Evolutionary conservation across 345 rosid species (phyloP).

Genomic region (Brassica carinata): DNA sequence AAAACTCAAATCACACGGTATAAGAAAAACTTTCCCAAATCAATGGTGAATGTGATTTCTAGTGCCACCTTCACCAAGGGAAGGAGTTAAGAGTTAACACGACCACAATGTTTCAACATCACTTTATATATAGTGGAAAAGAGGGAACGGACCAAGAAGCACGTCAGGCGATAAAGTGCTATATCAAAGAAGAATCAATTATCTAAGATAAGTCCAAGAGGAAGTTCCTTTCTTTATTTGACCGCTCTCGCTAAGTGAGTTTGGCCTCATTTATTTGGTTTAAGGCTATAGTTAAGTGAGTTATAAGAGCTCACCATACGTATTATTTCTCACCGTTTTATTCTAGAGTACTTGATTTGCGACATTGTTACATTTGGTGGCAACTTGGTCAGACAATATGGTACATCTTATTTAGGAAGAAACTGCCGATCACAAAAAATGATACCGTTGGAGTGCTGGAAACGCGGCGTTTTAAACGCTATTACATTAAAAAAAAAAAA

Average conservation of each 20-base stretch:
- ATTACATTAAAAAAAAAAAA: too few species aligned
- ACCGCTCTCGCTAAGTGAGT: background rate
- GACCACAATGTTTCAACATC: background rate
- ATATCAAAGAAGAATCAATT: background rate
- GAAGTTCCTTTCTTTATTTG: background rate
- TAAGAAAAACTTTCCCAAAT: background rate
- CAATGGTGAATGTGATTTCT: background rate
- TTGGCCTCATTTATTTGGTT: background rate
- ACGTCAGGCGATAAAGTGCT: background rate
- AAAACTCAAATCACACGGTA: background rate
- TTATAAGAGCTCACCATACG: too few species aligned
- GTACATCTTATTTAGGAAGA: background rate
- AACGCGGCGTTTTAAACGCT: background rate
- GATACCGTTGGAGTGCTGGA: background rate
- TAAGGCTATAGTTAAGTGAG: too few species aligned
- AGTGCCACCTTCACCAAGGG: background rate
- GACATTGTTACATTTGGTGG: background rate
- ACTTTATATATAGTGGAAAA: background rate
- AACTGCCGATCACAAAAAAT: too few species aligned
- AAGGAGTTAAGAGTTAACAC: background rate
- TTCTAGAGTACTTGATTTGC: background rate
- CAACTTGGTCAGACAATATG: background rate
- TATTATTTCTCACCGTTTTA: too few species aligned
- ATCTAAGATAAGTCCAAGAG: background rate
- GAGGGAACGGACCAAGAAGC: background rate